Conservation (phyloP, 352 stramenopile species). For the Peronosclerospora sorghi region DNA sequence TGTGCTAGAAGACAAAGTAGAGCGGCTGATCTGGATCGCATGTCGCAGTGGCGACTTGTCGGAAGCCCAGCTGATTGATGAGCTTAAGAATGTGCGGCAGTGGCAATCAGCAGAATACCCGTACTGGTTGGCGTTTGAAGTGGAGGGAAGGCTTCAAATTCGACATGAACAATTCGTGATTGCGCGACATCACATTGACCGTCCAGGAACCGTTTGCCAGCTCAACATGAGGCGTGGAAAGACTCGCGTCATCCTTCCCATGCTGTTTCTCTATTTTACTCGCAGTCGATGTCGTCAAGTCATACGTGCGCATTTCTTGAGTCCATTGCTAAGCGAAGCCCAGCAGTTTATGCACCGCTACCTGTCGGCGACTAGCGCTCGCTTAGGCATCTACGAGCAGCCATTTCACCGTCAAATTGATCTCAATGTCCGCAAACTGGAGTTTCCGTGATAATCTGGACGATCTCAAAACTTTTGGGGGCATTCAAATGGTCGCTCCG, state of each 20-base stretch:
- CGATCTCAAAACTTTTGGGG: constrained; percentile 27
- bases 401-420: constrained; percentile 56
- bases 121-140: constrained; percentile 83
- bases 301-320: too few species aligned
- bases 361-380: constrained; percentile 32
- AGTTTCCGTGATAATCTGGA: constrained; percentile 26
- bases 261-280: constrained; percentile 73
- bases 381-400: constrained; percentile 38
- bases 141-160: constrained; percentile 72
- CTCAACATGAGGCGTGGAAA: constrained; percentile 86
- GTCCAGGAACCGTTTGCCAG: constrained; percentile 41
- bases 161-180: too few species aligned
- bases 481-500: constrained; percentile 63
- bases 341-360: too few species aligned
- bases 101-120: constrained; percentile 51
- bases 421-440: constrained; percentile 15
- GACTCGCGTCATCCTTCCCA: constrained; percentile 79
- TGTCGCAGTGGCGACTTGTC: constrained; percentile 3
- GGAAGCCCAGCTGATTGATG: too few species aligned
- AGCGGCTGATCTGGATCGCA: constrained; percentile 19
- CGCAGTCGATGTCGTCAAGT: constrained; percentile 11
- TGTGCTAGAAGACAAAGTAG: constrained; percentile 65
- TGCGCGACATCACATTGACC: constrained; percentile 52
- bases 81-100: constrained; percentile 24
- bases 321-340: too few species aligned